A percentile compares a stretch with the other conserved stretches of the same genome.
These are phyloP conservation scores for Zymoseptoria passerinii DNA, from an alignment of 2,329 filamentous ascomycete genomes.

Conservation along the genomic window DNA sequence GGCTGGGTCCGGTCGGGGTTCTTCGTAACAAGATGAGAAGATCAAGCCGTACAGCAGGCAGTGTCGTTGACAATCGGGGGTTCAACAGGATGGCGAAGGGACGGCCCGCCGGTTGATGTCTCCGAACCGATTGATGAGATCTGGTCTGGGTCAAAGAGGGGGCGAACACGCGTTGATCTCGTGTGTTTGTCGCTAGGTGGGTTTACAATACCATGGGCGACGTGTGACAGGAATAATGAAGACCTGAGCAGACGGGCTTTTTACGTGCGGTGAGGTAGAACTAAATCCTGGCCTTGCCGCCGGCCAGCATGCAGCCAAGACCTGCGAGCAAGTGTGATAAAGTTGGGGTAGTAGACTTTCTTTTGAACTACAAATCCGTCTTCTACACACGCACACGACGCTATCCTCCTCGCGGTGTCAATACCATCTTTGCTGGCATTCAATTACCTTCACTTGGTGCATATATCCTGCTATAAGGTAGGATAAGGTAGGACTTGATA, in stretches of 20 bases:
- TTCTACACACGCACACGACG: not conserved
- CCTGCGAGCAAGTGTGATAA: not conserved
- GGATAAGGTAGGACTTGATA: no score
- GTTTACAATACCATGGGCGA: not conserved
- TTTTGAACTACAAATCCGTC: not conserved
- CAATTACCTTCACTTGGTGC: not conserved
- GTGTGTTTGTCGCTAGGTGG: not conserved
- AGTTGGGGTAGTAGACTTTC: not conserved
- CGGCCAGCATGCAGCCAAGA: not conserved
- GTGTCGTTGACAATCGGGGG: not conserved
- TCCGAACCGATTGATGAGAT: not conserved
- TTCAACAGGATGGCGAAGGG: not conserved
- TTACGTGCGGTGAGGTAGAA: not conserved
- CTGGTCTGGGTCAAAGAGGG: not conserved
- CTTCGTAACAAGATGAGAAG: not conserved
- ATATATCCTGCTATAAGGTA: not conserved
- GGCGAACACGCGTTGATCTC: not conserved
- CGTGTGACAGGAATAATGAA: not conserved
- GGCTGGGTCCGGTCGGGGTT: not conserved
- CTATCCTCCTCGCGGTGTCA: not conserved
- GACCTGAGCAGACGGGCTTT: not conserved
- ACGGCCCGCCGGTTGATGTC: not conserved
- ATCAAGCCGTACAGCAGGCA: not conserved
- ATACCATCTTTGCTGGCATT: not conserved
- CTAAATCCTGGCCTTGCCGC: not conserved